Base-by-base conservation (phyloP, 495 filamentous ascomycete genomes). In the Lasiosphaeria hispida region DNA sequence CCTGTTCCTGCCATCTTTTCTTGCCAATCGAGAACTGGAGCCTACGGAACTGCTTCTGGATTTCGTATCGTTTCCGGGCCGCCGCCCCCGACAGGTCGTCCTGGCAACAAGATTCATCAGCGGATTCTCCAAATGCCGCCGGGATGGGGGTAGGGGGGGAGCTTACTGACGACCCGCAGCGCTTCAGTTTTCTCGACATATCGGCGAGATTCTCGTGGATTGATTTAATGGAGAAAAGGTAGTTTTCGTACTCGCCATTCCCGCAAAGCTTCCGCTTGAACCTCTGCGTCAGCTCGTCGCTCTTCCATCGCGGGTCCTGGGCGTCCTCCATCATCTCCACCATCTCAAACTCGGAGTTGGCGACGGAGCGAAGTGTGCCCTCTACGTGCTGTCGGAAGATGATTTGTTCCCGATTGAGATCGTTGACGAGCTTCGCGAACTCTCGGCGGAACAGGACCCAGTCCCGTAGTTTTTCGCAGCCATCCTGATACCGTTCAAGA, bases 291-390 rank as follows among this genome's bases (percentile, higher is more conserved):
- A 45, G 8, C 15, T 14, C 42, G 11, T n/a, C 13, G 42, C 42
- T 45, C 42, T 18, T 45, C 42, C 42, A 45, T 18, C 42, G 13
- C 11, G 9, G 13, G 42, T 18, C 15, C 42, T 17, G 42, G n/a
- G 42, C 8, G 15, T 45, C 15, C 13, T 45, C 42, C 42, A 45
- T 45, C 42, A 45, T 45, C 42, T 45, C 42, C 42, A 14, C 15
- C 42, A 45, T 10, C 42, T 45, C 42, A 18, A 45, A 45, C 42
- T 45, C 42, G 42, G 42, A 45, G 42, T 45, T 18, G 42, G 13
- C 18, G 42, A 45, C 15, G n/a, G 42, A 45, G 11, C 42, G 42
- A 8, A 45, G 42, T 3, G 42, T 17, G 42, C 42, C 15, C 8
- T 45, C 15, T 1, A 45, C 42, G 3, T 45, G 42, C 15, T 45